These are phyloP conservation scores for Fragosphaeria purpurea DNA, from an alignment of 2,329 filamentous ascomycete species.

Conservation along the genomic window DNA sequence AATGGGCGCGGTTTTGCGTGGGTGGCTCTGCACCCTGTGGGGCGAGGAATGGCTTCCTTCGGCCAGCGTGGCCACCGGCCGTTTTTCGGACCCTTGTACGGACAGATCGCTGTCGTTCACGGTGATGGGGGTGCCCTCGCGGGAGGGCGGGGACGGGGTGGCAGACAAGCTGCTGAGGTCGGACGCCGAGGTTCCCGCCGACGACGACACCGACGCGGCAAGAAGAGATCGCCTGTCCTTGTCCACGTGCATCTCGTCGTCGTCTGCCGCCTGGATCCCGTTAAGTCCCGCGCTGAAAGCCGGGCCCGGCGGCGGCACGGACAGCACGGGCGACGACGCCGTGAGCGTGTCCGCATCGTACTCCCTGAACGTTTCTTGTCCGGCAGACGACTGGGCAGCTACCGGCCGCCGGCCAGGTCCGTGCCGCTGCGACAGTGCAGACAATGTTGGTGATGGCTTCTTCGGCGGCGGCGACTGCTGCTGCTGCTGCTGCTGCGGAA, in stretches of 20 bases:
- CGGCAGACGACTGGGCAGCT: no score
- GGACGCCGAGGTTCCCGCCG: constrained; percentile 20
- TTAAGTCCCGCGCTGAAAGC: no score
- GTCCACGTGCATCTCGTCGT: neutral
- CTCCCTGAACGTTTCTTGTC: neutral
- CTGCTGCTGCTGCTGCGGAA: neutral
- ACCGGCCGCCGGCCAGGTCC: no score
- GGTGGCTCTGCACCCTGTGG: no score
- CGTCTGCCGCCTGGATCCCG: neutral
- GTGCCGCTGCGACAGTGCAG: no score
- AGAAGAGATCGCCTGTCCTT: neutral
- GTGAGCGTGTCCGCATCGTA: neutral
- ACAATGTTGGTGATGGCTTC: no score
- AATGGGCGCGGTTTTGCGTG: no score
- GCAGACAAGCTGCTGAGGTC: constrained; percentile 29
- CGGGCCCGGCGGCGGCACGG: constrained; percentile 1
- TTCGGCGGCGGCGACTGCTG: no score
- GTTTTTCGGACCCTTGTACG: constrained; percentile 1
- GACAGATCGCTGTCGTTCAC: constrained; percentile 9
- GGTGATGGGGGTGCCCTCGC: constrained; percentile 8
- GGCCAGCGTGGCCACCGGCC: neutral
- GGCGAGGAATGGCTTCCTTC: neutral
- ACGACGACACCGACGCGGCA: constrained; percentile 5
- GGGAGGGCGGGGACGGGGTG: constrained; percentile 22
- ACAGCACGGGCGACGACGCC: neutral